Evolutionary conservation across 768 basidiomycete species (phyloP).

Genomic region (Hydnomerulius pinastri): DNA sequence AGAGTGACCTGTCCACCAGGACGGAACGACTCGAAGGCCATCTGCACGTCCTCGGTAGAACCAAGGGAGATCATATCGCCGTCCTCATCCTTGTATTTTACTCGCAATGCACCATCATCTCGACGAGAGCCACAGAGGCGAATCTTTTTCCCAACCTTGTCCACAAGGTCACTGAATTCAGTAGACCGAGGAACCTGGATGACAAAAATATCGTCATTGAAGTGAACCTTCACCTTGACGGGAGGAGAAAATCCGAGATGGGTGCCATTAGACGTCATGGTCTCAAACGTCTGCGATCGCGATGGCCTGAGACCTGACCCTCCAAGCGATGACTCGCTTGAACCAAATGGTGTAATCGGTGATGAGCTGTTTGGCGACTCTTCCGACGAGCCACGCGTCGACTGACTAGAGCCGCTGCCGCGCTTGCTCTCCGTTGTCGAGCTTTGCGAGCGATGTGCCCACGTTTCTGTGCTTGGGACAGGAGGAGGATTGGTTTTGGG

Average conservation of each 20-base stretch:
- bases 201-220: constrained; percentile 93
- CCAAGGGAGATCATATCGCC: constrained; percentile 87
- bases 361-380: constrained; percentile 84
- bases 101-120: constrained; percentile 77
- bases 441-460: constrained; percentile 48
- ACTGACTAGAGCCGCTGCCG: constrained; percentile 84
- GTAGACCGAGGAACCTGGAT: constrained; percentile 84
- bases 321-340: constrained; percentile 77
- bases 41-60: constrained; percentile 90
- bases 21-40: constrained; percentile 86
- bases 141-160: constrained; percentile 92
- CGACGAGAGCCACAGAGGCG: constrained; percentile 82
- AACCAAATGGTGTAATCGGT: constrained; percentile 90
- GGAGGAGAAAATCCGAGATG: constrained; percentile 38
- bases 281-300: constrained; percentile 57
- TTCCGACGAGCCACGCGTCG: constrained; percentile 75
- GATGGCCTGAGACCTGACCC: constrained; percentile 55
- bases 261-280: constrained; percentile 30
- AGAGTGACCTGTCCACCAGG: constrained; percentile 81
- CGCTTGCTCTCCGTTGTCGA: constrained; percentile 57
- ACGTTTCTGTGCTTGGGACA: constrained; percentile 47
- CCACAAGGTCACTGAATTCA: constrained; percentile 81
- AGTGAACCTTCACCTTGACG: constrained; percentile 93
- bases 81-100: constrained; percentile 91
- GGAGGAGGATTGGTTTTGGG: constrained; percentile 55